These are phyloP conservation scores for Escovopsis sp. DNA, from an alignment of 2,329 filamentous ascomycete species.

Conservation along the genomic window DNA sequence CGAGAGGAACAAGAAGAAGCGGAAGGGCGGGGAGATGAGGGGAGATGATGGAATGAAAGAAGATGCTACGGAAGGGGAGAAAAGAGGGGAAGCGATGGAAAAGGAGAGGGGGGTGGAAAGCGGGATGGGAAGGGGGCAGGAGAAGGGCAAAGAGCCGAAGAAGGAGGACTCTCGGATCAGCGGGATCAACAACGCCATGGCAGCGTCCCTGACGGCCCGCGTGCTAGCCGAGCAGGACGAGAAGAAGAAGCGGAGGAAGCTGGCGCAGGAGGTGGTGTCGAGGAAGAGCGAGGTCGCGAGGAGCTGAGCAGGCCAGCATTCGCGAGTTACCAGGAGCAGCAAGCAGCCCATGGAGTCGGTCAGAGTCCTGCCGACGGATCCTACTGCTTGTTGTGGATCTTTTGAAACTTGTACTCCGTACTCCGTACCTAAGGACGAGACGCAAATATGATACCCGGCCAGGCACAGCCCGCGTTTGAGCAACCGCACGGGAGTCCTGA, in stretches of 20 bases:
- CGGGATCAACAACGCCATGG: constrained; percentile 77
- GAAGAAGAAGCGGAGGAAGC: constrained; percentile 61
- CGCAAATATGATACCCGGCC: no score
- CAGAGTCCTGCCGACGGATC: no score
- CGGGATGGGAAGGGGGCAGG: constrained; percentile 7
- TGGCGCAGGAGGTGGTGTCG: constrained; percentile 23
- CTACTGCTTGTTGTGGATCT: no score
- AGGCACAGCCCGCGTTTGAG: no score
- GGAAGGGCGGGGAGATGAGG: constrained; percentile 29
- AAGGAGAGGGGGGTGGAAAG: constrained; percentile 17
- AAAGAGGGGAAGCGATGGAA: constrained; percentile 12
- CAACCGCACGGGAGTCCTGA: no score
- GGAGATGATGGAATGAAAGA: constrained; percentile 11
- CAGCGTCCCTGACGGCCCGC: constrained; percentile 70
- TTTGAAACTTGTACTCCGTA: no score
- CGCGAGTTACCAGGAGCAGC: no score
- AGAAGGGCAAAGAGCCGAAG: constrained; percentile 8
- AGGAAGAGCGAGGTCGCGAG: constrained; percentile 3
- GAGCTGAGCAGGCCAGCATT: neutral
- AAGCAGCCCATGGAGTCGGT: no score
- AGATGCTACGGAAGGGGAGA: constrained; percentile 11
- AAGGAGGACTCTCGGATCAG: constrained; percentile 22
- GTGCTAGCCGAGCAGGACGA: constrained; percentile 79
- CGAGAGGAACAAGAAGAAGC: constrained; percentile 58
- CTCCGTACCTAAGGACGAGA: no score